Evolutionary conservation across 1,139 yeast genomes (phyloP), one percentile per base, ranked within the genome.

Genomic region (Pichia sp.): DNA sequence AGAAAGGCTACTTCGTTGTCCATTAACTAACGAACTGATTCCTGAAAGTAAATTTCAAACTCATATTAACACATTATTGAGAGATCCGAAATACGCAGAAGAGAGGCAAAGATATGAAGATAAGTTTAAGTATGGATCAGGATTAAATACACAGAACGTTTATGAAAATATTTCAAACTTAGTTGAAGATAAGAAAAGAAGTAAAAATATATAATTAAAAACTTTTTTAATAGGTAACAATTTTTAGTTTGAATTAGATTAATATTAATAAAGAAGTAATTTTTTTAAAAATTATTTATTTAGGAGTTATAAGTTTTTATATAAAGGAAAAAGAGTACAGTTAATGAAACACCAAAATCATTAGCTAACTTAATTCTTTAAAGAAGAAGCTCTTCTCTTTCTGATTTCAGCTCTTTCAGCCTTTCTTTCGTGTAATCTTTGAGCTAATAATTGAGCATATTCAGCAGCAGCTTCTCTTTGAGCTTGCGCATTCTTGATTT

Each of bases 381-480:
- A 84, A 70, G 98, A 91, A 72, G 97, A 93, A 76, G 98, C 97
- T 87, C 99, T 91, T 88, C 96, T 89, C 95, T 90, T 90, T 82
- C 85, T 88, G 78, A 87, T 83, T 81, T 89, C 96, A 79, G 96
- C 96, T 81, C 81, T 88, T 80, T 88, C 96, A 76, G 96, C 95
- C 84, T 91, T 91, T 83, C 93, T 87, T 80, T 91, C 98, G 77
- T 89, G 87, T 76, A 91, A 87, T 80, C 98, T 95, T 83, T 90
- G 81, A 73, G 99, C 98, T 77, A 93, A 84, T 75, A 93, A 83
- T 80, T 90, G 96, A 73, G 98, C 96, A 86, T 93, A 93, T 79
- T 93, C 99, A 74, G 98, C 96, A 79, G 99, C 99, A 79, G 96
- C 96, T 76, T 93, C 98, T 89, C 96, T 90, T 81, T 90, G 96